Conservation (phyloP, 2,329 filamentous ascomycete genomes). For the Rutstroemia sp. region DNA sequence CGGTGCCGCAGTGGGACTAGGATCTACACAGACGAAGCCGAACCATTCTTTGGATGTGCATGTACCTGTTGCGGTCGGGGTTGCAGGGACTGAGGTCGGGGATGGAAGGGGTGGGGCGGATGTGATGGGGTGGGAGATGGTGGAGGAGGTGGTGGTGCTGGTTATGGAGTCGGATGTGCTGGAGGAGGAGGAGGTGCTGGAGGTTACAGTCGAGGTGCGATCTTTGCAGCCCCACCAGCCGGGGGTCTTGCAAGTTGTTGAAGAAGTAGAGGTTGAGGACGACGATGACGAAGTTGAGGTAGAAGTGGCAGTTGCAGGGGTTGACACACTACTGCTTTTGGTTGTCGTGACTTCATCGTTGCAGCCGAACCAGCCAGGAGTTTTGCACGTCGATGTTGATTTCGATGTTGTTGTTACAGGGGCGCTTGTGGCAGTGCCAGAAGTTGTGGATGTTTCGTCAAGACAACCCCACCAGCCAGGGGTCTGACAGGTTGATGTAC, state of each 20-base stretch:
- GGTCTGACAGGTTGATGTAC: constrained; percentile 82
- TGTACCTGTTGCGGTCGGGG: constrained; percentile 3
- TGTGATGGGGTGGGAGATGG: constrained; percentile 28
- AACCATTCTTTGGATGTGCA: constrained; percentile 26
- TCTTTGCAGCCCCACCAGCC: constrained; percentile 44
- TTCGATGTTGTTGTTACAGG: constrained; percentile 19
- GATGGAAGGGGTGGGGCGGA: constrained; percentile 26
- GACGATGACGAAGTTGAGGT: neutral
- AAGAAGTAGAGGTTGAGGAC: constrained; percentile 12
- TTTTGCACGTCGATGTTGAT: constrained; percentile 33
- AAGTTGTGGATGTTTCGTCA: constrained; percentile 30
- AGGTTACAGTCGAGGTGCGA: constrained; percentile 35
- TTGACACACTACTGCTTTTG: constrained; percentile 23
- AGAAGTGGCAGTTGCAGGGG: constrained; percentile 8
- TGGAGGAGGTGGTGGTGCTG: no score
- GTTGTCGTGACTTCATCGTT: constrained; percentile 41
- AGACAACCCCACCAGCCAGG: constrained; percentile 69
- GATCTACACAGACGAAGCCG: constrained; percentile 25
- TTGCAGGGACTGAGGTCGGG: constrained; percentile 17
- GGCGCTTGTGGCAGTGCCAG: constrained; percentile 20
- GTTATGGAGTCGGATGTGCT: constrained; percentile 26
- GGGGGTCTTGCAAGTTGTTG: constrained; percentile 32
- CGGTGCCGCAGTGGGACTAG: constrained; percentile 15
- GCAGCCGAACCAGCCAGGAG: constrained; percentile 41
- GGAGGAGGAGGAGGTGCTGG: constrained; percentile 1